Base-by-base conservation (phyloP, 208 protist species). In the Porcisia hertigi region DNA sequence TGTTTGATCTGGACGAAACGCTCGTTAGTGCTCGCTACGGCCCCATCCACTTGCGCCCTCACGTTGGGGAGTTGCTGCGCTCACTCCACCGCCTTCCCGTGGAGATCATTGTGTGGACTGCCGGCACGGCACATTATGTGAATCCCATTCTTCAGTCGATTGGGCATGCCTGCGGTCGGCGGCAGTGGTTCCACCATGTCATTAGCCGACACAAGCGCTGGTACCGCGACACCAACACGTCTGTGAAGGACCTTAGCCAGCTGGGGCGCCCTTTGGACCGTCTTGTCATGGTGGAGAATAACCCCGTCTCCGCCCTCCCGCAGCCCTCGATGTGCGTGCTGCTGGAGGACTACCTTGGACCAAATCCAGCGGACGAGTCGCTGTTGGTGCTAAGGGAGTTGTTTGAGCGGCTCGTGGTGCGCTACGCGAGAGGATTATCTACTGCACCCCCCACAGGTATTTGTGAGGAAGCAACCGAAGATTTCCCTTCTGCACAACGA, bases 1-100 rank as follows among this genome's bases (percentile, higher is more conserved):
- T 97, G 1, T 76, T 97, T 54, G 93, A 97, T 72, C 54, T 97
- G 11, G 91, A 97, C 60, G 91, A 97, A 73, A 95, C 93, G 36
- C 76, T 97, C 1, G 88, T 97, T 6, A 75, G 55, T 4, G 90
- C 91, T 20, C 89, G 91, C 1, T n/a, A 87, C n/a, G 90, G 82
- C 4, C 43, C 66, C 62, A 84, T 96, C 14, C 69, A 87, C 18
- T 64, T 88, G 16, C 86, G 91, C 4, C 93, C 93, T 3, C 65
- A 86, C 64, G 72, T 94, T 3, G 74, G 79, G 34, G 81, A 83
- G 30, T 75, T 95, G 0, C 78, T 97, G 14, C 79, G 89, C 36
- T 49, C 78, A 14, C 90, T 90, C 14, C 80, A 86, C 30, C 72
- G 25, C n/a, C 77, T 92, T 59, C 79, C 87, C 7, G 93, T 91